Base-by-base conservation (phyloP, 805 yeast genomes). In the Blastobotrys peoriensis region DNA sequence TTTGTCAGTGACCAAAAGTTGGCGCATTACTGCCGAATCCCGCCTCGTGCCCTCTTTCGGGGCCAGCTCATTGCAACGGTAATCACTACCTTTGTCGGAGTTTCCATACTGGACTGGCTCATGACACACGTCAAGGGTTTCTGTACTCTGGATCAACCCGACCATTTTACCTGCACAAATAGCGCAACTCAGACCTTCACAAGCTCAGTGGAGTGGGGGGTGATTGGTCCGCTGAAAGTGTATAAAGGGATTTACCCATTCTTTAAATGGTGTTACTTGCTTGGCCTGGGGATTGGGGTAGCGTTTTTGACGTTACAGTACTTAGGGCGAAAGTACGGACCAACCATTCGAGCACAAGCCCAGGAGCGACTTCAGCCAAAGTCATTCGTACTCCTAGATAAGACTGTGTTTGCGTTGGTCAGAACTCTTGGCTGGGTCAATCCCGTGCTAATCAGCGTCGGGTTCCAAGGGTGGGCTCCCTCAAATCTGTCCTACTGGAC, bases 1-100 rank as follows among this genome's bases (percentile, higher is more conserved):
- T 79, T 71, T 58, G 66, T 76, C 38, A 61, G 71, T 4, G 81
- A 79, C 56, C 75, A 74, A 63, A 81, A 81, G 51, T 58, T 75
- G 60, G 81, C 73, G 2, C 81, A 78, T 49, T 80, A 80, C 56
- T 61, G 75, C 54, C 37, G 45, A 20, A 39, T 50, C 27, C 53
- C 53, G 6, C 49, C 51, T 16, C 41, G 51, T 16, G 49, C 53
- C 8, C 40, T 48, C 5, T 48, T 50, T 38, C 40, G 69, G 6
- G 57, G 52, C 6, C 67, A 63, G 43, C 57, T 78, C 16, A 40
- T 70, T 17, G 48, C 62, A 2, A 69, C 79, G 28, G 60, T 76
- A 61, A 51, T 53, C 63, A 42, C 51, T 62, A 28, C 66, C 3
- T 54, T 59, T 37, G 58, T 60, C 5, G 50, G 53, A 13, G 38